Conservation (phyloP, 768 basidiomycete genomes). For the Phylloporus sp. region DNA sequence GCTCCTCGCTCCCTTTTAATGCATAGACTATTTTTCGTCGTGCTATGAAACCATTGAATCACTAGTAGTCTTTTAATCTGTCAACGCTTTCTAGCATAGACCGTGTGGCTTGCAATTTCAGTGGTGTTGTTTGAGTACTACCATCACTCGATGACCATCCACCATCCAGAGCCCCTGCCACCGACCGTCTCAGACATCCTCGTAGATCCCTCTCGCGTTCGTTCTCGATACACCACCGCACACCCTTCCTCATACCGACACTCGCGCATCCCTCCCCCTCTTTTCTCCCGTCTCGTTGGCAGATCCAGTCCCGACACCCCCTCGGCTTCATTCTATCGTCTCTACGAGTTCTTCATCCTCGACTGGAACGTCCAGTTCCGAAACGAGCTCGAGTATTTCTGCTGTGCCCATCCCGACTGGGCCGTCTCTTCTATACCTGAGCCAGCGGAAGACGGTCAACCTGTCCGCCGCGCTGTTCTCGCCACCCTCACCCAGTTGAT, state of each 20-base stretch:
- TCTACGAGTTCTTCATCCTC: not conserved
- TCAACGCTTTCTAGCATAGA: slow-evolving; percentile 5
- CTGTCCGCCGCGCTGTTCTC: not conserved
- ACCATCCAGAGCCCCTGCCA: not conserved
- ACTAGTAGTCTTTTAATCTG: slow-evolving; percentile 14
- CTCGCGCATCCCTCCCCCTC: not conserved
- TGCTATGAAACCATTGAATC: slow-evolving; percentile 3
- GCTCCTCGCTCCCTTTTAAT: slow-evolving; percentile 49
- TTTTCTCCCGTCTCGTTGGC: not conserved
- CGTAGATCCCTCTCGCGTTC: not conserved
- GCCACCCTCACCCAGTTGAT: not conserved
- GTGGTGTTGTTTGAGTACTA: not conserved
- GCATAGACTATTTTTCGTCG: not conserved
- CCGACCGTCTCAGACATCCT: not conserved
- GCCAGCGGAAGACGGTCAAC: not conserved
- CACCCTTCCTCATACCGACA: not conserved
- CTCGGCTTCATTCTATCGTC: not conserved
- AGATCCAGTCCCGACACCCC: not conserved
- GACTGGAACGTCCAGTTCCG: not conserved
- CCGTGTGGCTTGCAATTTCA: not conserved
- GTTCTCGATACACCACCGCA: not conserved
- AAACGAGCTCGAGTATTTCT: not conserved
- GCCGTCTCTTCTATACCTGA: not conserved
- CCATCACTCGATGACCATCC: too few species aligned
- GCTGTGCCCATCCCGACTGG: not conserved